Evolutionary conservation across 208 protist species (phyloP).

Genomic region (Acanthamoeba polyphaga): DNA sequence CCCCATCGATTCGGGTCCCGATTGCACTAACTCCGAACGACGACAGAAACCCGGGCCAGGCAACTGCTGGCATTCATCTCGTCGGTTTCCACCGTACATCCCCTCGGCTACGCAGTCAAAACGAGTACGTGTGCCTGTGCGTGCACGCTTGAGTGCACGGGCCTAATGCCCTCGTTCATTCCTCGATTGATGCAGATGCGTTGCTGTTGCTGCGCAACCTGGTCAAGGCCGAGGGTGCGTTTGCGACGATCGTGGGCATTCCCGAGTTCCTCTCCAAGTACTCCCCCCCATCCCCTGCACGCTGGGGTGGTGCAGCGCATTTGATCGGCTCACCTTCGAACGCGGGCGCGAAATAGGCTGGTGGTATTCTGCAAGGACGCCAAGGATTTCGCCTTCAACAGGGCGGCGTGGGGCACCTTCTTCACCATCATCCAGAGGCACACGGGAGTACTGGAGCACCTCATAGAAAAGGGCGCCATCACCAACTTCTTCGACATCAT

Average conservation of each 20-base stretch:
- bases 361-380: conserved; percentile 54
- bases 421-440: conserved; percentile 48
- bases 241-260: not conserved
- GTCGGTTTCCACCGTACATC: not conserved
- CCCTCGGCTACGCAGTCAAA: conserved; percentile 8
- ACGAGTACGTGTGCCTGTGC: not conserved
- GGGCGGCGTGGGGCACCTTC: conserved; percentile 62
- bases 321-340: not conserved
- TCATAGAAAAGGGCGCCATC: conserved; percentile 28
- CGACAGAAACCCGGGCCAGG: not conserved
- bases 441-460: conserved; percentile 40
- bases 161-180: not conserved
- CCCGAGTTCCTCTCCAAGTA: conserved; percentile 38
- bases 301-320: no score
- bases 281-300: no score
- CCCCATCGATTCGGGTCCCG: no score
- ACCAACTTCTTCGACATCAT: conserved; percentile 62
- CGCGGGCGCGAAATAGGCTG: not conserved
- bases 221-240: not conserved
- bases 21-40: not conserved
- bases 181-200: not conserved
- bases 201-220: conserved; percentile 34
- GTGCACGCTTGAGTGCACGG: not conserved
- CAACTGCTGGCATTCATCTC: conserved; percentile 31
- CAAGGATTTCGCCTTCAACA: conserved; percentile 10